Conservation (phyloP, 768 basidiomycete species). For the Ramaria sp. region DNA sequence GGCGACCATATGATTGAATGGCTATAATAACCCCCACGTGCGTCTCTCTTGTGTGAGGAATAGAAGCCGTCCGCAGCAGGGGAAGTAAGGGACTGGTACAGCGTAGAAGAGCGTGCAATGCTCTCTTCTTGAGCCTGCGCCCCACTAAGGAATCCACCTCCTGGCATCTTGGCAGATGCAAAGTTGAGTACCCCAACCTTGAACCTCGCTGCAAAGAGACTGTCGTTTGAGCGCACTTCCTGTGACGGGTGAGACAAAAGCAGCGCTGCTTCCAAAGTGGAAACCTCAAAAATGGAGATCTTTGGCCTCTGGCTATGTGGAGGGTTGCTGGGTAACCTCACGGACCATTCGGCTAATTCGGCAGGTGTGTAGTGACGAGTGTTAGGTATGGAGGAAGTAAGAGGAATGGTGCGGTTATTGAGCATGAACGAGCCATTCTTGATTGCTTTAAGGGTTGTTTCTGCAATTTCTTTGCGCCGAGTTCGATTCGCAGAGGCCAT, state of each 20-base stretch:
- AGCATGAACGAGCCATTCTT: slow-evolving; percentile 31
- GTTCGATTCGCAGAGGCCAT: not conserved
- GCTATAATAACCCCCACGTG: slow-evolving; percentile 51
- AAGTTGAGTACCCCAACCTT: slow-evolving; percentile 60
- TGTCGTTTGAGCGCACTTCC: slow-evolving; percentile 3
- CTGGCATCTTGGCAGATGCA: slow-evolving; percentile 63
- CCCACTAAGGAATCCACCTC: slow-evolving; percentile 65
- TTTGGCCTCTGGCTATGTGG: slow-evolving; percentile 16
- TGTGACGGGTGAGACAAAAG: slow-evolving; percentile 18
- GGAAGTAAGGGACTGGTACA: slow-evolving; percentile 53
- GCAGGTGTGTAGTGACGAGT: not conserved
- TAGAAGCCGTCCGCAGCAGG: slow-evolving; percentile 50
- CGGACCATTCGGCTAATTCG: slow-evolving; percentile 3
- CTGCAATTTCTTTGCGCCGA: slow-evolving; percentile 28
- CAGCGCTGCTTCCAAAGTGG: slow-evolving; percentile 54
- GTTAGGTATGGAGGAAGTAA: slow-evolving; percentile 18
- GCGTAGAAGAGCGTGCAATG: slow-evolving; percentile 63
- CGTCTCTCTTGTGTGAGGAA: slow-evolving; percentile 35
- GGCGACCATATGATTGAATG: slow-evolving; percentile 74
- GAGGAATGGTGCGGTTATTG: slow-evolving; percentile 20
- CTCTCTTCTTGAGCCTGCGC: slow-evolving; percentile 75
- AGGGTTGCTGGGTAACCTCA: slow-evolving; percentile 2
- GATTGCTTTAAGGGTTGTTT: slow-evolving; percentile 38
- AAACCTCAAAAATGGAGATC: slow-evolving; percentile 45
- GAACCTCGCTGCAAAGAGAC: not conserved